phyloP scores from a whole-genome alignment of 163 green algal species.

The Scenedesmus sp. region DNA sequence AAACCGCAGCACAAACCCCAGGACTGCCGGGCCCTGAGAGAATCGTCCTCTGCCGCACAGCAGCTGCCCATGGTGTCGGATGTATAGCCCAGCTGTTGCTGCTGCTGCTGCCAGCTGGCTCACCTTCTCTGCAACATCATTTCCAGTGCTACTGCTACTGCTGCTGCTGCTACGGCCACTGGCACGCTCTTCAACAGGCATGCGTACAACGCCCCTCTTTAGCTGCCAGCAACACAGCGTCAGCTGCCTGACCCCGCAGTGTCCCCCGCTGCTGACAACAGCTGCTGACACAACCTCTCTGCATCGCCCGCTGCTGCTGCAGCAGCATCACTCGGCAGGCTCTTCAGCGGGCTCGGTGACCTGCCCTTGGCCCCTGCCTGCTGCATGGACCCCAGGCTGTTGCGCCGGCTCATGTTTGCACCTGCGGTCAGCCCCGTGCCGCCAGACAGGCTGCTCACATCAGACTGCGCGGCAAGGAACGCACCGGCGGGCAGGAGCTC shows the following conservation, averaged over 20 bases:
- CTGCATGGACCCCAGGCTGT: neutral
- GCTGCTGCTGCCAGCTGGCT: neutral
- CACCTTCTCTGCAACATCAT: neutral
- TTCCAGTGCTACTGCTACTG: neutral
- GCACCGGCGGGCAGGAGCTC: conserved; percentile 20
- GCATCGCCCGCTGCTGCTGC: too few species aligned
- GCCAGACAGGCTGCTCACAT: conserved; percentile 38
- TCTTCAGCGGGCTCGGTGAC: neutral
- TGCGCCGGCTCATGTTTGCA: neutral
- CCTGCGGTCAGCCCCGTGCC: neutral
- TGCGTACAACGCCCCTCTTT: too few species aligned
- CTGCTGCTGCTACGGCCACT: neutral
- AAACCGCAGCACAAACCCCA: too few species aligned
- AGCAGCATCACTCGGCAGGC: neutral
- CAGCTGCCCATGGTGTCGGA: too few species aligned
- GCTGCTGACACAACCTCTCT: too few species aligned
- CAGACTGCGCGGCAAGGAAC: conserved; percentile 21
- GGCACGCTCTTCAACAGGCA: too few species aligned
- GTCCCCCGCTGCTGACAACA: too few species aligned
- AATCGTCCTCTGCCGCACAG: too few species aligned
- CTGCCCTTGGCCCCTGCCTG: neutral
- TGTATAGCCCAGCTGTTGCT: neutral
- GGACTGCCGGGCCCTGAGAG: too few species aligned
- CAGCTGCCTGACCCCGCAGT: too few species aligned
- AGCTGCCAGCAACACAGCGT: too few species aligned